A percentile compares a stretch with the other conserved stretches of the same genome.
Evolutionary conservation across 768 basidiomycete genomes (phyloP).

Genomic region (Aureoboletus auriporus): DNA sequence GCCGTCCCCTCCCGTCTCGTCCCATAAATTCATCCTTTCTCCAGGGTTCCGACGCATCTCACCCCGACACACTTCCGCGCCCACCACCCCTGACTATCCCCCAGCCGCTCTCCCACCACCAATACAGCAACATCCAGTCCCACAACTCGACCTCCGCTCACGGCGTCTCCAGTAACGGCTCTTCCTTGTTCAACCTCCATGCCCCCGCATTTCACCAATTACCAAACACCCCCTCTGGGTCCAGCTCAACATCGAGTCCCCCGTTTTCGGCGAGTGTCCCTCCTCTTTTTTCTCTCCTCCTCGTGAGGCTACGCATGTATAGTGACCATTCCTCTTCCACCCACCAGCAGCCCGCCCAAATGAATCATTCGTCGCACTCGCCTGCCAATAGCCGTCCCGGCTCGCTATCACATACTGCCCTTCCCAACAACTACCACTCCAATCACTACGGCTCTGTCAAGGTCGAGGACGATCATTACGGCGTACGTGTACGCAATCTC

Average conservation of each 20-base stretch:
- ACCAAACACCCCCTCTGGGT: conserved; percentile 68
- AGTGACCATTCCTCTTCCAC: conserved; percentile 41
- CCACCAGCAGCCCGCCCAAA: conserved; percentile 61
- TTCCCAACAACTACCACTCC: conserved; percentile 42
- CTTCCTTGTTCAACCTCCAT: conserved; percentile 50
- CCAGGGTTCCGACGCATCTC: conserved; percentile 48
- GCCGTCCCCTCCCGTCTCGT: background rate
- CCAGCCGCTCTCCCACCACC: conserved; percentile 46
- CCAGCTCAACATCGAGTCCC: conserved; percentile 70
- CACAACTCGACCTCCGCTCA: conserved; percentile 39
- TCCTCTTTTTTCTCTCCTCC: conserved; percentile 33
- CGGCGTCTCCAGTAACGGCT: conserved; percentile 33
- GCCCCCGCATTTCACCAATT: conserved; percentile 56
- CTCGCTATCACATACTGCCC: conserved; percentile 35
- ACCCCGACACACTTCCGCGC: conserved; percentile 28
- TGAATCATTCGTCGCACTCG: conserved; percentile 54
- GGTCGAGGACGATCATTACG: conserved; percentile 63
- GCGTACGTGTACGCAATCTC: conserved; percentile 34
- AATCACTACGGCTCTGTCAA: conserved; percentile 55
- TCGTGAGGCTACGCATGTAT: conserved; percentile 46
- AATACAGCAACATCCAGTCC: conserved; percentile 42
- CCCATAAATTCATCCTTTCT: background rate
- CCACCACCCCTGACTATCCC: conserved; percentile 65
- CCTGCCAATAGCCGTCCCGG: conserved; percentile 47
- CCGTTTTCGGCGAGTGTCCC: conserved; percentile 85